Evolutionary conservation across 163 green algal genomes (phyloP), one percentile per base, ranked within the genome.

Genomic region (Chloromonas sp.): DNA sequence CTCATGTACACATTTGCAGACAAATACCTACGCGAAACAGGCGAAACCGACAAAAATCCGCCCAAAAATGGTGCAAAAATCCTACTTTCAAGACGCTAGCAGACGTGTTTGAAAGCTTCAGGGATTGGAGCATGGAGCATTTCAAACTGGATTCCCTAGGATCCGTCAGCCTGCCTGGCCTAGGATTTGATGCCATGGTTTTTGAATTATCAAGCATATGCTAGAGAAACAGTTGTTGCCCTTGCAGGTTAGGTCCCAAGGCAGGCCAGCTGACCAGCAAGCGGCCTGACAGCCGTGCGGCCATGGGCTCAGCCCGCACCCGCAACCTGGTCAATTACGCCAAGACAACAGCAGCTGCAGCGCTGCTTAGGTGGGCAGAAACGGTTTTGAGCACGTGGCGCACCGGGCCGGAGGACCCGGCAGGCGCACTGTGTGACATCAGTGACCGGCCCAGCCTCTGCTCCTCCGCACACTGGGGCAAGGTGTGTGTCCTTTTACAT

Each of bases 391-490:
- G 14, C 0, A 78, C 80, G 2, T 87, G 84, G 84, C 59, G 5
- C 66, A 76, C 59, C 57, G 87, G 82, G 1, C 84, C 87, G 2
- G 0, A 70, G 8, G 86, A 86, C 80, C 82, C 84, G 0, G 82
- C 85, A 82, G 85, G 85, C 58, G 60, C 60, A 1, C 3, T 86
- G 58, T 70, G 78, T 1, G 85, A 93, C 77, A 61, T 96, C 66
- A 90, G 86, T 14, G 88, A 94, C 60, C 76, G 85, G 58, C 92
- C 90, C 3, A 88, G 91, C n/a, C 83, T 94, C 15, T 95, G 93
- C 86, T 91, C 87, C 58, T 88, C 87, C 57, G 89, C 92, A 14
- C 82, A 90, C 70, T 94, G 89, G 87, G 61, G 58, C 3, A 82
- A 95, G 77, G 88, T 91, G 0, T 1, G 79, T 71, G 77, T 2